Base-by-base conservation (phyloP, 2,329 filamentous ascomycete species). In the Fusarium sp. region DNA sequence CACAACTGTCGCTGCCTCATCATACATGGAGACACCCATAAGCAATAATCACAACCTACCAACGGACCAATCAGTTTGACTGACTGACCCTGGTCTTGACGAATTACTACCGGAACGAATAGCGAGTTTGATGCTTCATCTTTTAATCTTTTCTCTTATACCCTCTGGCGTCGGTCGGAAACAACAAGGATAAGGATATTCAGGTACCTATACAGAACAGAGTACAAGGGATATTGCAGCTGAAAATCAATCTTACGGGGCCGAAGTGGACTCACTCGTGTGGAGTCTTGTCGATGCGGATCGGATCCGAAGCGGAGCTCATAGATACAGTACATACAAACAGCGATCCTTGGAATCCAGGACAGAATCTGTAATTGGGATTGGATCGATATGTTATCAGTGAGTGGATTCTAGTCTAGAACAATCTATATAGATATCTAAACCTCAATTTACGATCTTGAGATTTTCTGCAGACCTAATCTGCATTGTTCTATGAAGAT, bases 101-200 rank as follows among this genome's bases (percentile, higher is more conserved):
- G 54, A 61, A 57, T 53, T 57, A 65, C 49, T 55, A 56, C 51
- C 54, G 53, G 49, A 56, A 54, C 58, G 53, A 54, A 50, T 50
- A 59, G 51, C 57, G 63, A 55, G 42, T 43, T 51, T 37, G 43
- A 21, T 47, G 18, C 21, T 51, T 54, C n/a, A 16, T 20, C 34
- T 37, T 32, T 55, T 50, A 37, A 37, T 37, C 42, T 34, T 30
- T 10, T 27, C 37, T 46, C 53, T 46, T 71, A 72, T 73, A 73
- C 69, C 69, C 68, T 46, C 47, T 61, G 72, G 72, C 58, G 72
- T 74, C 71, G 59, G 21, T 43, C 54, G 65, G 66, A 65, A 68
- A 61, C 37, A 53, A 50, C 37, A 60, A 61, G 66, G 28, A 27
- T 47, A 60, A 61, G 66, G 32, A 27, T 51, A 63, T 32, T 23